Conservation (phyloP, 306 rosid species). For the Fragaria nilgerrensis region DNA sequence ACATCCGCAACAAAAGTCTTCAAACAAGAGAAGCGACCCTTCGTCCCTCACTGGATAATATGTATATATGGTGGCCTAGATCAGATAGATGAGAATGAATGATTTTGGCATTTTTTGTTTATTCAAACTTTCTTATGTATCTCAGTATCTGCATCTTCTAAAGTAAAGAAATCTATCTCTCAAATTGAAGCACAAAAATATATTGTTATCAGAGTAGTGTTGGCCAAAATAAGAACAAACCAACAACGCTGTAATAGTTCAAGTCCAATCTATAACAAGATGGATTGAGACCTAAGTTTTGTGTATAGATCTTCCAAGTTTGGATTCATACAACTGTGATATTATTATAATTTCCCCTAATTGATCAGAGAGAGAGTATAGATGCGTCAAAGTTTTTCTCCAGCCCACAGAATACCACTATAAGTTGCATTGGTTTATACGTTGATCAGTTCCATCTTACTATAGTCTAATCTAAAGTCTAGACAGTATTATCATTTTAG, state of each 20-base stretch:
- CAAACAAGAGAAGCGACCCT: constrained; percentile 43
- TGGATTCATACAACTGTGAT: neutral
- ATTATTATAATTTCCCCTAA: no score
- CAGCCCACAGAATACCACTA: neutral
- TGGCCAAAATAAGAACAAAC: neutral
- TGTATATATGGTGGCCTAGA: neutral
- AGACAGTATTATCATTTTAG: neutral
- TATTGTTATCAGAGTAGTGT: neutral
- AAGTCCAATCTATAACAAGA: neutral
- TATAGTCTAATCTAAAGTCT: no score
- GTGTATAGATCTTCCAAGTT: neutral
- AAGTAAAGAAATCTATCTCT: neutral
- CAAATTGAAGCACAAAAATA: neutral
- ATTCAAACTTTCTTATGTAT: neutral
- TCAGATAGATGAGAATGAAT: neutral
- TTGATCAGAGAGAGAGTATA: neutral
- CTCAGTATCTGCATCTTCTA: neutral
- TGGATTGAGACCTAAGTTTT: neutral
- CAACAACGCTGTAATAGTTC: neutral
- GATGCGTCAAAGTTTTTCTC: neutral
- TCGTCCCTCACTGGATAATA: constrained; percentile 36
- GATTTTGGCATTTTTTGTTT: neutral
- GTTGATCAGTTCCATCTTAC: neutral
- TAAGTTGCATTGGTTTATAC: neutral
- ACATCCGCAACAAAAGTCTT: constrained; percentile 55